These are phyloP conservation scores for Heritiera littoralis DNA, from an alignment of 345 rosid species.

Conservation along the genomic window DNA sequence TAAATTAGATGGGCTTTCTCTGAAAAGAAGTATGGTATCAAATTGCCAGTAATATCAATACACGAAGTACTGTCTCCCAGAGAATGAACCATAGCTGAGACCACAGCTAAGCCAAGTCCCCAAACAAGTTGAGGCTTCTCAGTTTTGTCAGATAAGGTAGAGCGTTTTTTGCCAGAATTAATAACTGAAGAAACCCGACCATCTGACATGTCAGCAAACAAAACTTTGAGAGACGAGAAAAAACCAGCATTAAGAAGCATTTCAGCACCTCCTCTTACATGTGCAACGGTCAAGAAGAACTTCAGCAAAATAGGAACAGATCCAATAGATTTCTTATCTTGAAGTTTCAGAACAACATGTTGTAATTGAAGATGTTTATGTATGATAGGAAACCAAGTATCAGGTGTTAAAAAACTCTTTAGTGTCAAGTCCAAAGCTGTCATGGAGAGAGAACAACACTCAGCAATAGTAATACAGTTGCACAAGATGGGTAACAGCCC, in stretches of 20 bases:
- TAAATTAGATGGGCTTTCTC: conserved; percentile 72
- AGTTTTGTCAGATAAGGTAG: conserved; percentile 39
- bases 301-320: conserved; percentile 58
- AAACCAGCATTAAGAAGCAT: conserved; percentile 79
- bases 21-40: conserved; percentile 64
- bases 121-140: conserved; percentile 64
- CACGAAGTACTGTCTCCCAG: conserved; percentile 55
- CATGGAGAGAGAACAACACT: conserved; percentile 61
- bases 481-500: conserved; percentile 75
- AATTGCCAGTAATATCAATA: conserved; percentile 50
- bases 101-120: conserved; percentile 85
- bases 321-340: conserved; percentile 50
- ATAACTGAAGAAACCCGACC: conserved; percentile 40
- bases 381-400: conserved; percentile 84
- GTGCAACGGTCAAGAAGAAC: conserved; percentile 77
- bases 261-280: conserved; percentile 77
- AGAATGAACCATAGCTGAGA: conserved; percentile 73
- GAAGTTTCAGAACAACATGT: conserved; percentile 62
- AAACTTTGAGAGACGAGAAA: conserved; percentile 58
- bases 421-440: conserved; percentile 61
- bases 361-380: conserved; percentile 65
- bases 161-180: conserved; percentile 37
- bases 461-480: conserved; percentile 52
- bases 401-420: conserved; percentile 62
- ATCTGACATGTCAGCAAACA: conserved; percentile 55